phyloP scores from a whole-genome alignment of 371 early-diverging fungal species.

The Coemansia sp. region DNA sequence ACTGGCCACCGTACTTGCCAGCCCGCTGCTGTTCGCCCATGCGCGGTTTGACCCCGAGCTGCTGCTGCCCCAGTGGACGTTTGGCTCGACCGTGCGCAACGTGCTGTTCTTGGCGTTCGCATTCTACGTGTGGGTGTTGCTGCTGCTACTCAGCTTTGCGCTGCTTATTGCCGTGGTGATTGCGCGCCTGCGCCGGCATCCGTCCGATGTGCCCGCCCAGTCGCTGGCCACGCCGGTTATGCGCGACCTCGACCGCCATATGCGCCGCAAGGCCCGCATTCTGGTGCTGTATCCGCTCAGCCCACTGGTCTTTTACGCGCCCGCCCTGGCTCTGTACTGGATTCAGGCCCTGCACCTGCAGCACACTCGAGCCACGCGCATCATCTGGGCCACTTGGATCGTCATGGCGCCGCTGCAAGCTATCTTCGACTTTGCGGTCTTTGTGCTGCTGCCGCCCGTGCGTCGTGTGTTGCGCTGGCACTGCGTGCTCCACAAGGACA shows the following conservation, averaged over 20 bases:
- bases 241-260: conserved; percentile 41
- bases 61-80: conserved; percentile 40
- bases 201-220: conserved; percentile 13
- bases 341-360: conserved; percentile 33
- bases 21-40: conserved; percentile 32
- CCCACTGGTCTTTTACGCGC: conserved; percentile 37
- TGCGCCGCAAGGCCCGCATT: conserved; percentile 41
- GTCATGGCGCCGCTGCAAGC: conserved; percentile 36
- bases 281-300: conserved; percentile 42
- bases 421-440: conserved; percentile 27
- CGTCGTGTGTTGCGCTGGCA: conserved; percentile 40
- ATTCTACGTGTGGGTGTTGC: conserved; percentile 31
- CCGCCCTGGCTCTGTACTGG: conserved; percentile 37
- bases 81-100: conserved; percentile 23
- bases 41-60: conserved; percentile 29
- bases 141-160: conserved; percentile 38
- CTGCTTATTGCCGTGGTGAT: conserved; percentile 28
- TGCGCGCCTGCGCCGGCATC: conserved; percentile 20
- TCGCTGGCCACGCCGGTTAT: conserved; percentile 38
- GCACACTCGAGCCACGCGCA: conserved; percentile 11
- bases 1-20: conserved; percentile 20
- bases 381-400: conserved; percentile 23
- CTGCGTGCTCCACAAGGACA: conserved; percentile 39
- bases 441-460: conserved; percentile 36
- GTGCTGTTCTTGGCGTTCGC: conserved; percentile 29